Base-by-base conservation (phyloP, 2,329 filamentous ascomycete genomes). In the Atkinsonella hypoxylon region DNA sequence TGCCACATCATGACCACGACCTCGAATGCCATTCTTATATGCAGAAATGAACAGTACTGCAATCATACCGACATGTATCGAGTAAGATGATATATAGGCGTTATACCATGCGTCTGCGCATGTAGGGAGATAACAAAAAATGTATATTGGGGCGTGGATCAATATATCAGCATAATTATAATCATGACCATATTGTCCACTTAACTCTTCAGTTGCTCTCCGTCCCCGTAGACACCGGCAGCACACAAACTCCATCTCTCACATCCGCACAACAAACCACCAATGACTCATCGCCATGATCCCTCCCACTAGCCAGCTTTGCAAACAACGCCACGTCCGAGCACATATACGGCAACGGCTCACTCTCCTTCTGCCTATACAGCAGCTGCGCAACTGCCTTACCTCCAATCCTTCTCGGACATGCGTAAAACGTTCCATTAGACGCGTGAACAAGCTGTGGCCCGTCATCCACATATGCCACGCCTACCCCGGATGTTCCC, bases 261-360 rank as follows among this genome's bases (percentile, higher is more conserved):
- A 45, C 47, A 31, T 49, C 47, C 32, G 26, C 38, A 20, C 47
- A 49, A 20, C 47, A 49, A 32, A 30, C 46, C 11, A 49, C 47
- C 43, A 44, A 20, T 4, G 42, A 45, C 20, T 47, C 47, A 4
- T 49, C 47, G 20, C 50, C 42, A 17, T 30, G 38, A 8, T 41
- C 31, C 31, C 17, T 31, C 13, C 43, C 51, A 18, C n/a, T n/a
- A 7, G 47, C 51, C 30, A 40, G 17, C 46, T 47, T 52, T 4
- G 43, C 43, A 38, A 49, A 49, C 43, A 52, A 18, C 4, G 38
- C 43, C 43, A 52, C 51, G 20, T 52, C 51, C 7, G 11, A 47
- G 45, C 40, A 53, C 30, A 22, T 32, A 39, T 42, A 47, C 30
- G 48, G 48, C 45, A 52, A 26, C 17, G 36, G 22, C 40, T 53